Evolutionary conservation across 2,329 filamentous ascomycete genomes (phyloP), one percentile per base, ranked within the genome.

Genomic region (Nemania serpens): DNA sequence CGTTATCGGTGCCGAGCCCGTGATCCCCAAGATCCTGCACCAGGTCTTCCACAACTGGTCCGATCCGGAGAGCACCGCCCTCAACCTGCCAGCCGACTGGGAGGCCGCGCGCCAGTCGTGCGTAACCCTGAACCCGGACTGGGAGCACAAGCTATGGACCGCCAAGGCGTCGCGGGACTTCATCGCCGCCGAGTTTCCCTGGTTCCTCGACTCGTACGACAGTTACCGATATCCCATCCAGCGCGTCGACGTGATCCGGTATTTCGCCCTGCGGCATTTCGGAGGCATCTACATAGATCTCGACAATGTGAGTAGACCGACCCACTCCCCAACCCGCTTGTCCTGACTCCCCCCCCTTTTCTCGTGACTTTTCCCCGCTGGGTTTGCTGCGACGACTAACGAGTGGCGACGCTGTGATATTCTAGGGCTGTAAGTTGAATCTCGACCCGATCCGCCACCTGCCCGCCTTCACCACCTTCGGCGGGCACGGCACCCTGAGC

Each of bases 241-340:
- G 76, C 85, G 90, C 62, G 89, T 90, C 58, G 91, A 94, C 71
- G 82, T 89, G 5, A 90, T 94, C 69, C 84, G 91, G 52, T 94
- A 94, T 77, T 93, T 94, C 72, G 82, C 93, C 18, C 81, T 95
- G 34, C 82, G 87, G 55, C 85, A 91, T 75, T 93, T 86, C 72
- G 91, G 91, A 57, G 91, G 91, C 42, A 87, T 92, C 58, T 94
- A 94, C 75, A 87, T 94, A 67, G 91, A 95, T 71, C 77, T 94
- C 49, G 91, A 95, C 74, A 67, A 63, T 53, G 58, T 67, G 41
- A 53, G 41, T 29, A 29, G 25, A 29, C 25, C 7, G n/a, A 4
- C 25, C 25, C 25, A 29, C 7, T 29, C 25, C n/a, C 25, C 25
- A 29, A 29, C 25, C 25, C 25, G 25, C 25, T 29, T 29, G 4